Base-by-base conservation (phyloP, 345 rosid genomes). In the Reutealis trisperma region DNA sequence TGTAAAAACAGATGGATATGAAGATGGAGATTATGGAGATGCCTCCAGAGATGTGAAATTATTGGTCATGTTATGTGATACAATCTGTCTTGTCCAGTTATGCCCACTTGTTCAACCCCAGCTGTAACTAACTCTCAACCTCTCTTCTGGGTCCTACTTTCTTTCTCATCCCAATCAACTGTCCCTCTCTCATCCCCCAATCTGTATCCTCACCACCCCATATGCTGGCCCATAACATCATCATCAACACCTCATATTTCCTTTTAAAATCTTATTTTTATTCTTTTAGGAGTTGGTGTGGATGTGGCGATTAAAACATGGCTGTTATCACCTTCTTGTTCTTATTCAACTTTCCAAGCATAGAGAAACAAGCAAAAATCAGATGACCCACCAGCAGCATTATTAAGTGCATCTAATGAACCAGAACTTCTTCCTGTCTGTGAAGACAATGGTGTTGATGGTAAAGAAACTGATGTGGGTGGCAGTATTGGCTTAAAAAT, bases 331-430 rank as follows among this genome's bases (percentile, higher is more conserved):
- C 16, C 16, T 13, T 15, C 65, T 12, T 19, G 6, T 65, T 47
- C 51, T 86, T 69, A 89, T 80, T 86, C 90, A 64, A 84, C 81
- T 77, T 84, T 89, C 90, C 92, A 87, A 70, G 90, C 92, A 84
- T 89, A 87, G 19, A 91, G 86, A 87, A 89, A 88, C 79, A 91
- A 68, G 82, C 86, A 84, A 78, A 89, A 89, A 30, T 87, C 92
- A 4, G 86, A 72, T 42, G 87, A 66, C 52, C 86, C 83, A 63
- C 68, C 70, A 22, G 75, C 78, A 37, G 41, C 6, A 37, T 37
- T 37, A 66, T 52, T 73, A 55, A 84, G 11, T 67, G 80, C 87
- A 42, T 85, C 90, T 4, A 76, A 58, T 57, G 89, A 84, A 27
- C 84, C 80, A 0, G 82, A 83, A 73, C 84, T 80, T 52, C 84